Percentiles rank a stretch among this genome's conserved stretches.
phyloP scores from a whole-genome alignment of 2,329 filamentous ascomycete genomes.

The Knufia fluminis region DNA sequence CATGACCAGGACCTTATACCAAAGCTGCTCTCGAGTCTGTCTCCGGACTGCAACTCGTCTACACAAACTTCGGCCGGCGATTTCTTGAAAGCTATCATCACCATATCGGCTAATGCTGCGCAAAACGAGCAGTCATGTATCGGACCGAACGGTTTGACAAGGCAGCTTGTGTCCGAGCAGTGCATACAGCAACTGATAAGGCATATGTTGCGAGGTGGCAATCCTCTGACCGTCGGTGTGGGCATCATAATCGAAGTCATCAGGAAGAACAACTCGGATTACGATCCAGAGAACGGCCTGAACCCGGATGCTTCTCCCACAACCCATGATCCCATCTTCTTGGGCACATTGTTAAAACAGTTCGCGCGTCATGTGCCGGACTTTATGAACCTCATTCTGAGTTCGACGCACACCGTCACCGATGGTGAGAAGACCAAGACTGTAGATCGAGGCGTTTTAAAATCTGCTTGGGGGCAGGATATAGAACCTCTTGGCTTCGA shows the following conservation, averaged over 20 bases:
- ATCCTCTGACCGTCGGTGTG: slow-evolving; percentile 88
- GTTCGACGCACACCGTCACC: slow-evolving; percentile 51
- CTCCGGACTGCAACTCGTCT: slow-evolving; percentile 73
- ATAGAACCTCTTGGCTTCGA: slow-evolving; percentile 95
- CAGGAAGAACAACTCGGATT: slow-evolving; percentile 98
- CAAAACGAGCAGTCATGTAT: slow-evolving; percentile 99
- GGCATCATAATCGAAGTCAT: slow-evolving; percentile 98
- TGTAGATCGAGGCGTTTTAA: slow-evolving; percentile 63
- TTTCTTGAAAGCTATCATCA: slow-evolving; percentile 97
- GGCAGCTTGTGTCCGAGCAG: slow-evolving; percentile 78
- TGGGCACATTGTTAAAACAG: slow-evolving; percentile 77
- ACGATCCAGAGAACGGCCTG: slow-evolving; percentile 82
- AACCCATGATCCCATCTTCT: slow-evolving; percentile 84
- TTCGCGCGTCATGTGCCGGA: slow-evolving; percentile 88
- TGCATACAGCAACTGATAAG: slow-evolving; percentile 78
- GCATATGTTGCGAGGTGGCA: slow-evolving; percentile 88
- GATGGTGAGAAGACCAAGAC: slow-evolving; percentile 49
- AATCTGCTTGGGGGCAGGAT: slow-evolving; percentile 79
- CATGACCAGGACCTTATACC: slow-evolving; percentile 83
- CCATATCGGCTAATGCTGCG: slow-evolving; percentile 94
- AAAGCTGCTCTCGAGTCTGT: slow-evolving; percentile 74
- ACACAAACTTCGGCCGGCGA: slow-evolving; percentile 95
- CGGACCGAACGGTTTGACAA: slow-evolving; percentile 90
- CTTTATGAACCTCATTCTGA: slow-evolving; percentile 85
- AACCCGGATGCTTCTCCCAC: slow-evolving; percentile 72